phyloP scores from a whole-genome alignment of 306 rosid genomes.

The Oxytropis ochrocephala region DNA sequence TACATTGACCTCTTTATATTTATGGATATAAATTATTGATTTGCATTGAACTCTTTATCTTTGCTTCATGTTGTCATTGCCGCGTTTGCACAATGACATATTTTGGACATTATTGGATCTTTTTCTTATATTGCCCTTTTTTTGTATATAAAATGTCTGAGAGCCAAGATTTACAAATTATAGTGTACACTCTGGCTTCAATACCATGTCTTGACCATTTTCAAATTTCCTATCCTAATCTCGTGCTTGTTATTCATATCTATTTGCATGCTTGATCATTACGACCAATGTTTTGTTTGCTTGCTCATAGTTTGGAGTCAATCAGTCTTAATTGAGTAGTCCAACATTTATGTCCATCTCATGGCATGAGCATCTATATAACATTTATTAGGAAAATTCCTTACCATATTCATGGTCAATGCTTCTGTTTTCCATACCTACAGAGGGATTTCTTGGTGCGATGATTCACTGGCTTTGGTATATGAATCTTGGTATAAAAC shows the following conservation, averaged over 20 bases:
- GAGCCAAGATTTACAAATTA: not conserved
- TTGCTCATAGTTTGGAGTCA: not conserved
- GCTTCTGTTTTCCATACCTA: constrained; percentile 19
- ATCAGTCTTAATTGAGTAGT: not conserved
- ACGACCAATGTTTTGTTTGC: not conserved
- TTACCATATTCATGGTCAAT: constrained; percentile 1
- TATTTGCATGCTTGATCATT: not conserved
- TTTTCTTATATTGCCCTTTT: not conserved
- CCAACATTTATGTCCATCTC: not conserved
- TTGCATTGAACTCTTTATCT: constrained; percentile 8
- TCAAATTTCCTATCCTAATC: not conserved
- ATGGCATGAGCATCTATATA: constrained; percentile 10
- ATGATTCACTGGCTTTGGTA: constrained; percentile 81
- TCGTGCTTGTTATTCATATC: not conserved
- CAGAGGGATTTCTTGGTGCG: constrained; percentile 97
- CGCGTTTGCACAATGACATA: not conserved
- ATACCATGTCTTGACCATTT: constrained; percentile 9
- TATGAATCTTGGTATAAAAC: constrained; percentile 99
- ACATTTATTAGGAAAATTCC: not conserved
- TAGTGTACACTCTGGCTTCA: not conserved
- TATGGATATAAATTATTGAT: constrained; percentile 14
- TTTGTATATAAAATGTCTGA: not conserved
- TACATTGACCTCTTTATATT: constrained; percentile 5
- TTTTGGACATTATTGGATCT: not conserved
- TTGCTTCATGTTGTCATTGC: not conserved